phyloP scores from a whole-genome alignment of 169 alveolate species.

The Plasmodium yoelii region DNA sequence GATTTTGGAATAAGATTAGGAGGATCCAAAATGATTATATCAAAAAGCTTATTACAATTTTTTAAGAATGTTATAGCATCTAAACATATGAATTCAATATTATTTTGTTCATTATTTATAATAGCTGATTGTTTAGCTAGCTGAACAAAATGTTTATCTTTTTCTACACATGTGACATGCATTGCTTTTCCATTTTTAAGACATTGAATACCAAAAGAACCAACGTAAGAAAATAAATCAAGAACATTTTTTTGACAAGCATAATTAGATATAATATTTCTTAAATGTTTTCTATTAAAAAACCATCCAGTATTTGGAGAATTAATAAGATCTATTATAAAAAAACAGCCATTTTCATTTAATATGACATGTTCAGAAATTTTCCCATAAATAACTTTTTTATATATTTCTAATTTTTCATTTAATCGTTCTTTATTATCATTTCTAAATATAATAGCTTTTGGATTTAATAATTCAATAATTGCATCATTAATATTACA shows the following conservation, averaged over 20 bases:
- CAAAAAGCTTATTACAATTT: conserved; percentile 57
- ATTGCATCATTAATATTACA: conserved; percentile 61
- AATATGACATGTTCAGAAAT: conserved; percentile 65
- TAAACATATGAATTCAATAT: conserved; percentile 33
- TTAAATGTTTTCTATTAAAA: conserved; percentile 41
- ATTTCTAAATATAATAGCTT: conserved; percentile 60
- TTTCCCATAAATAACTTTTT: conserved; percentile 49
- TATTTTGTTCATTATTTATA: conserved; percentile 19
- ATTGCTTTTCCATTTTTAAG: conserved; percentile 67
- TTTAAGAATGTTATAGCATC: conserved; percentile 31
- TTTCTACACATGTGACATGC: conserved; percentile 63
- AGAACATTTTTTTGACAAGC: conserved; percentile 50
- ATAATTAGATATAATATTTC: conserved; percentile 37
- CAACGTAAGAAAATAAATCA: conserved; percentile 66
- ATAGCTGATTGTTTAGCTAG: conserved; percentile 64
- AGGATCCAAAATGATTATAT: conserved; percentile 55
- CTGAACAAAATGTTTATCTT: conserved; percentile 35
- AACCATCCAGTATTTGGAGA: conserved; percentile 75
- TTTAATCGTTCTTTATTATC: conserved; percentile 74
- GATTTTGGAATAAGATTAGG: conserved; percentile 74
- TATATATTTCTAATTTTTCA: conserved; percentile 63
- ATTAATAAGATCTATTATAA: conserved; percentile 44
- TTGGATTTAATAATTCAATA: conserved; percentile 63
- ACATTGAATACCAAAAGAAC: conserved; percentile 67
- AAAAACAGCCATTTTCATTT: conserved; percentile 52